Evolutionary conservation across 2,329 filamentous ascomycete genomes (phyloP).

Genomic region (Epichloe aotearoae): DNA sequence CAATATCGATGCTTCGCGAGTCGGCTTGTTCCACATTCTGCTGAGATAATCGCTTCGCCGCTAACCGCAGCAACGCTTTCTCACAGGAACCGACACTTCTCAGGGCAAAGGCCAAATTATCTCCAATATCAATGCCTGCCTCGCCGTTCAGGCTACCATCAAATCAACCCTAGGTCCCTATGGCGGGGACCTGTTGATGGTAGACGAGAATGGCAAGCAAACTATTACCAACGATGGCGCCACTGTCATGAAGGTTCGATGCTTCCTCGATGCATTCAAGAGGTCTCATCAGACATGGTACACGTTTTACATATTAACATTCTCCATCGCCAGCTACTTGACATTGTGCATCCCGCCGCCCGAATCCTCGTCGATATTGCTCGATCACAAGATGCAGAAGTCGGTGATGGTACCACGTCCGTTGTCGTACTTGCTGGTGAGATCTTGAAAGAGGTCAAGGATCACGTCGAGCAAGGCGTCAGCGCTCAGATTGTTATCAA

Average conservation of each 20-base stretch:
- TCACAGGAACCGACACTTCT: constrained; percentile 81
- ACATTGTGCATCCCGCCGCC: constrained; percentile 95
- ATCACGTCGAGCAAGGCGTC: constrained; percentile 90
- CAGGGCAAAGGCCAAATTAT: constrained; percentile 95
- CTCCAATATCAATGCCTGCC: constrained; percentile 96
- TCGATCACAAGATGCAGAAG: constrained; percentile 96
- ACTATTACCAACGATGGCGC: constrained; percentile 99
- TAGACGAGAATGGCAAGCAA: constrained; percentile 88
- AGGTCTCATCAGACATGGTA: not conserved
- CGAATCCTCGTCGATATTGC: constrained; percentile 97
- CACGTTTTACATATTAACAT: not conserved
- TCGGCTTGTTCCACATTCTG: not conserved
- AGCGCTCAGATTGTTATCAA: constrained; percentile 98
- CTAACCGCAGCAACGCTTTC: not conserved
- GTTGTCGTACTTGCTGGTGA: constrained; percentile 96
- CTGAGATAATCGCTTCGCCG: not conserved
- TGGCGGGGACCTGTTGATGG: constrained; percentile 89
- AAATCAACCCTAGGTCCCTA: constrained; percentile 93
- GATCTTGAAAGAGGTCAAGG: constrained; percentile 92
- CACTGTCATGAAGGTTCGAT: constrained; percentile 86
- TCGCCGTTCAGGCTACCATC: constrained; percentile 90
- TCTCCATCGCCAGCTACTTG: constrained; percentile 55
- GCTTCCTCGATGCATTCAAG: not conserved
- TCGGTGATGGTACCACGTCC: constrained; percentile 94
- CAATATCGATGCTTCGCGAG: constrained; percentile 5